Base-by-base conservation (phyloP, 179 eudicot genomes). In the Amaranthus tricolor region DNA sequence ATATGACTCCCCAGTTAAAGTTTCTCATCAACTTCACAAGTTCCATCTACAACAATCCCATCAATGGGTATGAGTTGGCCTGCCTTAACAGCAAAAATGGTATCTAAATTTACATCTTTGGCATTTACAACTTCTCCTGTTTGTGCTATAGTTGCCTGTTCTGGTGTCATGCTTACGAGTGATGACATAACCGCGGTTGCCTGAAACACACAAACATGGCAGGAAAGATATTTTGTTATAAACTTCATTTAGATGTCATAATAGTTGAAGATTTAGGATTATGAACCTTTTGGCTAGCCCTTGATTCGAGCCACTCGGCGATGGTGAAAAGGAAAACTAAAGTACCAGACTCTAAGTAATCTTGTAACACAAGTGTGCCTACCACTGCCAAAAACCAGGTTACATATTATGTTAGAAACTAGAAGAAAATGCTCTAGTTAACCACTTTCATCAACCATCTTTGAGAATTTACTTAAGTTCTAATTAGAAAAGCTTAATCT, bases 11-110 rank as follows among this genome's bases (percentile, higher is more conserved):
- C 98, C 98, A 0, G 98, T 94, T 69, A 94, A 78, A 6, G 91
- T 66, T 92, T 94, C 82, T 94, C 98, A 59, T 94, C 98, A 3
- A 90, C 94, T 74, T 94, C 98, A 79, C 97, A 89, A 40, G 83
- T 85, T 19, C 98, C 98, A 40, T 90, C 89, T 5, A 88, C 88
- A 24, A 94, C 94, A 31, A 92, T 40, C 16, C 98, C 98, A 62
- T 94, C 98, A 40, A 94, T 84, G 9, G 98, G 97, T 79, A 94
- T 80, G 31, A 81, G 78, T 43, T 90, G 88, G 43, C 98, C 98
- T 2, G 94, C 86, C 82, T 92, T 94, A 12, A 92, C 92, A 7
- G 94, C 97, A 24, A 94, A 70, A 48, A 89, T 19, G 10, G 97
- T 90, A 73, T 77, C 80, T 43, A 88, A 19, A 76, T 77, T 76